phyloP scores from a whole-genome alignment of 2,329 filamentous ascomycete genomes.

The Aspergillus carbonarius region DNA sequence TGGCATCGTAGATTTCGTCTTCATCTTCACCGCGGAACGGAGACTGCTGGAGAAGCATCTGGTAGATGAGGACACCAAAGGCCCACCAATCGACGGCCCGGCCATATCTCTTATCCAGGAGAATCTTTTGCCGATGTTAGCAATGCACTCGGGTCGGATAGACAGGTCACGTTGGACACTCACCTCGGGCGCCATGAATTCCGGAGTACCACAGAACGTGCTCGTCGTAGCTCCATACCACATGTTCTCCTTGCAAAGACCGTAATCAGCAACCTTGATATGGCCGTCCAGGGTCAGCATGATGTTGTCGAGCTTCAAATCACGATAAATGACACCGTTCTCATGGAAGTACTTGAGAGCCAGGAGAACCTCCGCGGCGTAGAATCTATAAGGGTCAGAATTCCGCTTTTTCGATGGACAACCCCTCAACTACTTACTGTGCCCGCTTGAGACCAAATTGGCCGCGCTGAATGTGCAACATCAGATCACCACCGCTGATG shows the following conservation, averaged over 20 bases:
- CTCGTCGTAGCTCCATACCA: slow-evolving; percentile 97
- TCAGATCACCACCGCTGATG: slow-evolving; percentile 95
- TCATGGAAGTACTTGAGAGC: slow-evolving; percentile 99
- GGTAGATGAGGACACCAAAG: slow-evolving; percentile 97
- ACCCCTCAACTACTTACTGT: slow-evolving; percentile 63
- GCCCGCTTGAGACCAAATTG: slow-evolving; percentile 95
- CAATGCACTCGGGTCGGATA: not conserved
- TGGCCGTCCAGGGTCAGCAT: slow-evolving; percentile 91
- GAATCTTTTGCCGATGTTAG: slow-evolving; percentile 61
- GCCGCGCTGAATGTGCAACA: slow-evolving; percentile 97
- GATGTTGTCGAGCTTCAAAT: slow-evolving; percentile 83
- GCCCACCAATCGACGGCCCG: slow-evolving; percentile 99
- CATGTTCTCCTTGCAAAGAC: slow-evolving; percentile 99
- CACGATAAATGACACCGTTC: slow-evolving; percentile 95
- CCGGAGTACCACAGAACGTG: slow-evolving; percentile 98
- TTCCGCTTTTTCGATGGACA: not conserved
- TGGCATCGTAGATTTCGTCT: slow-evolving; percentile 98
- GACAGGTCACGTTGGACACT: slow-evolving; percentile 21
- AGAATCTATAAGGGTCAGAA: slow-evolving; percentile 63
- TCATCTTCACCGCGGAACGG: slow-evolving; percentile 98
- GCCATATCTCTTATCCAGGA: slow-evolving; percentile 97
- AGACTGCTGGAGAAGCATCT: slow-evolving; percentile 98
- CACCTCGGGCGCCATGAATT: slow-evolving; percentile 99
- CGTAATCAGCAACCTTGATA: slow-evolving; percentile 98
- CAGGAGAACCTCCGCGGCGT: slow-evolving; percentile 94